These are phyloP conservation scores for Macrolepiota dolichaula DNA, from an alignment of 768 basidiomycete genomes.

Conservation along the genomic window DNA sequence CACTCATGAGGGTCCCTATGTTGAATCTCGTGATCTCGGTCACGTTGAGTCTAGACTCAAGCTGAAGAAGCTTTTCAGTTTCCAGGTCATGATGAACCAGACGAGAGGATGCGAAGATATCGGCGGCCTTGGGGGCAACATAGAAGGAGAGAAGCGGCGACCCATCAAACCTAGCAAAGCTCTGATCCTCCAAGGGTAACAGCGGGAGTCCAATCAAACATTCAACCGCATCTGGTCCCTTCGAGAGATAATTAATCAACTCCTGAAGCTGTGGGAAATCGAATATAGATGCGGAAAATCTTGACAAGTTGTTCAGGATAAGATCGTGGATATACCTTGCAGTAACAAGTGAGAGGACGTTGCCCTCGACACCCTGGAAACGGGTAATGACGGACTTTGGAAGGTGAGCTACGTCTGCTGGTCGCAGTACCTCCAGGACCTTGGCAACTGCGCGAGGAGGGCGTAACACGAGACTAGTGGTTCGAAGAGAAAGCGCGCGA, in stretches of 20 bases:
- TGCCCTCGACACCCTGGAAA: neutral
- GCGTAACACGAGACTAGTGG: neutral
- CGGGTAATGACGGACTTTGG: neutral
- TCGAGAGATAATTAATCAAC: constrained; percentile 25
- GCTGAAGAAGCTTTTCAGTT: neutral
- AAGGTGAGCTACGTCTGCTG: neutral
- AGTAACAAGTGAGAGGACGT: neutral
- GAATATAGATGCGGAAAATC: constrained; percentile 19
- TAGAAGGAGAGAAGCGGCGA: constrained; percentile 19
- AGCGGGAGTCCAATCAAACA: constrained; percentile 30
- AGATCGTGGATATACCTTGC: constrained; percentile 6
- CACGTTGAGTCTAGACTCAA: neutral
- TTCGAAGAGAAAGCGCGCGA: constrained; percentile 12
- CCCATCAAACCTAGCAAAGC: constrained; percentile 23
- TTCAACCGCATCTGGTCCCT: constrained; percentile 10
- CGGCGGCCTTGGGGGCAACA: constrained; percentile 20
- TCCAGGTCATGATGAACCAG: constrained; percentile 1
- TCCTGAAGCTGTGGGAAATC: constrained; percentile 20
- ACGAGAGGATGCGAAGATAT: constrained; percentile 20
- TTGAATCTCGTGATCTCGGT: neutral
- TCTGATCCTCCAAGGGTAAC: constrained; percentile 32
- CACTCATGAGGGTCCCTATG: constrained; percentile 6
- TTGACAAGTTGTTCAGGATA: neutral
- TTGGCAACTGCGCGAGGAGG: neutral
- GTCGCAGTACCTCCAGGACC: neutral